Evolutionary conservation across 306 rosid species (phyloP), one percentile per base, ranked within the genome.

Genomic region (Cyamopsis tetragonoloba): DNA sequence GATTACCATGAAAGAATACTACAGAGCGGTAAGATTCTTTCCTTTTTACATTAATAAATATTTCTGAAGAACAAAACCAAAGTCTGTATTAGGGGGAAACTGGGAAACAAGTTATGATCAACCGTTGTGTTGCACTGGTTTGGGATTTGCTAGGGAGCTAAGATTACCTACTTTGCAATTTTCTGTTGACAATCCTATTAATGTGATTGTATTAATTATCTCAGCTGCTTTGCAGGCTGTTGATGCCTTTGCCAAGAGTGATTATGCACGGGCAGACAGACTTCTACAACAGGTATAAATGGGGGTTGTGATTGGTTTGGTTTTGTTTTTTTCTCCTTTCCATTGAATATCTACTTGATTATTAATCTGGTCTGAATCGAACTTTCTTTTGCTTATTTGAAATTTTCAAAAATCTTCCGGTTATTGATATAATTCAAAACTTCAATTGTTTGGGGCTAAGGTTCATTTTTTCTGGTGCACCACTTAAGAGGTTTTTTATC

Each of bases 1-100:
- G 81, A 35, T n/a, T 34, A 71, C 75, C 30, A 80, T 75, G 81
- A 80, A 70, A 62, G 78, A 70, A 47, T 80, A 80, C 74, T 66
- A 80, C 68, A 38, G 51, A 42, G 66, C 78, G 57, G 84, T 80
- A 51, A 75, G 84, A 58, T 55, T 0, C 32, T 19, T 37, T 57
- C 49, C 41, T 22, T 11, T 31, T 15, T 57, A n/a, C n/a, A n/a
- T 3, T 26, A 31, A 51, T 66, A 55, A n/a, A 28, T 41, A 6
- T 65, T 56, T 56, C 12, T 23, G 61, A 32, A 57, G 15, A 62
- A 9, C 62, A 17, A n/a, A 27, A 28, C 68, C 53, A 67, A 65
- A 30, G 37, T n/a, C 20, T 66, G 9, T 34, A 17, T 30, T 15
- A 30, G 31, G 49, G 22, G 26, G 55, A 42, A 53, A 7, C 39